Evolutionary conservation across 2,329 filamentous ascomycete species (phyloP).

Genomic region (Cordyceps cicadae): DNA sequence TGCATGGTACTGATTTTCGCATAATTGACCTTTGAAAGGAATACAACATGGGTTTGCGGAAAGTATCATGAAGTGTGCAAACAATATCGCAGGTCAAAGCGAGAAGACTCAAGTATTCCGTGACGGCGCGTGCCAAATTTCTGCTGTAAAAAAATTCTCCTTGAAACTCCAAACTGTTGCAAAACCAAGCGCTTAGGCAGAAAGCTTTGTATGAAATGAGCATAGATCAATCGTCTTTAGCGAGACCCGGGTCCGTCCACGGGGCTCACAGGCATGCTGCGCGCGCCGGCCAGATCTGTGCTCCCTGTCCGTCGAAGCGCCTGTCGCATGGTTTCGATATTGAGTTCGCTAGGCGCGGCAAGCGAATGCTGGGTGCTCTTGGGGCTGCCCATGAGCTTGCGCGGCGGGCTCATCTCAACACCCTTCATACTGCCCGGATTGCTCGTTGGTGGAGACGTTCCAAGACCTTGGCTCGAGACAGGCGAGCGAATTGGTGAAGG

Average conservation of each 20-base stretch:
- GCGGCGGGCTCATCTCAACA: slow-evolving; percentile 58
- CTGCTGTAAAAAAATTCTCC: background rate
- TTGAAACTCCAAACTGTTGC: background rate
- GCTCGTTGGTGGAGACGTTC: slow-evolving; percentile 67
- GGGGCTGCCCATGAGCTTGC: slow-evolving; percentile 57
- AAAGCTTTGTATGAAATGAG: background rate
- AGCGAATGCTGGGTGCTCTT: slow-evolving; percentile 45
- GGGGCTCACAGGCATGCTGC: slow-evolving; percentile 52
- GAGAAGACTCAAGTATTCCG: background rate
- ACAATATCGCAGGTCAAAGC: background rate
- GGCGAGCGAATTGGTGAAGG: slow-evolving; percentile 75
- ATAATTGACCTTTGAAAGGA: background rate
- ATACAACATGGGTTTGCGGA: background rate
- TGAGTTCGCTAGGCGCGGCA: slow-evolving; percentile 53
- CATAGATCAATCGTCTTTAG: slow-evolving; percentile 13
- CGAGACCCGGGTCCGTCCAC: slow-evolving; percentile 33
- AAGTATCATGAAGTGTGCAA: background rate
- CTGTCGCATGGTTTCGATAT: slow-evolving; percentile 90
- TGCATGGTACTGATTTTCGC: background rate
- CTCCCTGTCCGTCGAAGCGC: slow-evolving; percentile 79
- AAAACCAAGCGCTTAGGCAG: background rate
- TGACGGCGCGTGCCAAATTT: background rate
- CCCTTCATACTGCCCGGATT: slow-evolving; percentile 67
- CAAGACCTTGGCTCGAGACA: slow-evolving; percentile 59
- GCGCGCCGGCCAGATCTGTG: slow-evolving; percentile 57